phyloP scores from a whole-genome alignment of 345 rosid genomes.

The Euphorbia pulcherrima region DNA sequence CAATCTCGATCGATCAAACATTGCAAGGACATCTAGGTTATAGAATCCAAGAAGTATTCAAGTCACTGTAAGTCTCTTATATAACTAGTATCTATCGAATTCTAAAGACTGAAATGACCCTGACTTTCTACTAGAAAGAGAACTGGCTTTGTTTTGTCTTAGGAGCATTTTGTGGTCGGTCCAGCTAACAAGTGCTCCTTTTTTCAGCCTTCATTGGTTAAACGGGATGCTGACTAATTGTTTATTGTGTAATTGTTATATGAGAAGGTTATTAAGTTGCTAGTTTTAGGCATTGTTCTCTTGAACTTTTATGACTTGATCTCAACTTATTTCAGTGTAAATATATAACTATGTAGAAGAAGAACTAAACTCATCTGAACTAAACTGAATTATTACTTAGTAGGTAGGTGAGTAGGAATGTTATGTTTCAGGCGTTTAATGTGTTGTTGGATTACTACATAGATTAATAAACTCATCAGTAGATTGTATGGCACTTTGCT shows the following conservation, averaged over 20 bases:
- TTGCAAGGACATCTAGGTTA: too few species aligned
- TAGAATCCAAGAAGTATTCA: too few species aligned
- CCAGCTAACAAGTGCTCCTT: constrained; percentile 5
- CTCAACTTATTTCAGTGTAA: too few species aligned
- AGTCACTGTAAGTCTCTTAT: too few species aligned
- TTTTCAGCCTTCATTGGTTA: background rate
- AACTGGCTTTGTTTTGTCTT: background rate
- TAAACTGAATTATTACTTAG: too few species aligned
- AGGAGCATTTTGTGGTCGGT: constrained; percentile 14
- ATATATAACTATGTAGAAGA: too few species aligned
- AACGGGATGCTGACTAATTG: background rate
- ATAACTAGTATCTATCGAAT: background rate
- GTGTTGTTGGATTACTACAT: background rate
- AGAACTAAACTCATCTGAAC: too few species aligned
- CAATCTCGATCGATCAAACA: too few species aligned
- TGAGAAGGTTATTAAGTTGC: background rate
- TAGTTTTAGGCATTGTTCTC: too few species aligned
- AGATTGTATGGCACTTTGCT: background rate
- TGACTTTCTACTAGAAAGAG: background rate
- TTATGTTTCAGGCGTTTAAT: too few species aligned
- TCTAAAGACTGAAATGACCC: constrained; percentile 19
- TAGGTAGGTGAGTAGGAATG: too few species aligned
- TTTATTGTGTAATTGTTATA: background rate
- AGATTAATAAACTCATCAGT: background rate
- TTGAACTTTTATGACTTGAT: too few species aligned